phyloP scores from a whole-genome alignment of 257 asterid species.

The Forsythia suspensa region DNA sequence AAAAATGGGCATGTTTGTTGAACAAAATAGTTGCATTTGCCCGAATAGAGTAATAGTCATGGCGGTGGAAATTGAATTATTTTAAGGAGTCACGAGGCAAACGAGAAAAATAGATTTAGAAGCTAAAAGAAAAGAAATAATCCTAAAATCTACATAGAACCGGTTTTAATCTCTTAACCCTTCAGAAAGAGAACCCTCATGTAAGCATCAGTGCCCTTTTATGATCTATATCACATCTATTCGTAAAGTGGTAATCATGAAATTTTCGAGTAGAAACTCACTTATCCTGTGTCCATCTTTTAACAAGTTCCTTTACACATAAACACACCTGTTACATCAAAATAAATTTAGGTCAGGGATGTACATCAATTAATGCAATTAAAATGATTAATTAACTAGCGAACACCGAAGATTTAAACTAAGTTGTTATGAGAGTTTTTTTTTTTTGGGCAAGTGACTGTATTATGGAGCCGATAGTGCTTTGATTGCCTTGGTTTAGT shows the following conservation, averaged over 20 bases:
- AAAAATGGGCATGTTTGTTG: neutral
- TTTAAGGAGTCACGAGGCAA: neutral
- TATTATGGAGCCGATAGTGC: too few relatives aligned
- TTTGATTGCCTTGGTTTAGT: too few relatives aligned
- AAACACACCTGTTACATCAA: too few relatives aligned
- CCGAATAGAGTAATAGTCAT: neutral
- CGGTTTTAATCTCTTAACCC: neutral
- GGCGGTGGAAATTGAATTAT: neutral
- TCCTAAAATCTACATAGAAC: neutral
- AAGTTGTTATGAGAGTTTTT: too few relatives aligned
- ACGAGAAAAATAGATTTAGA: slow-evolving; percentile 7
- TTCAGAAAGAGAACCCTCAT: neutral
- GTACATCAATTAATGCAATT: too few relatives aligned
- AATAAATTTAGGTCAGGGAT: too few relatives aligned
- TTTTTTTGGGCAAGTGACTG: too few relatives aligned
- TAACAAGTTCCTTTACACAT: too few relatives aligned
- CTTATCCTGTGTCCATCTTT: too few relatives aligned
- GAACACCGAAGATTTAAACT: too few relatives aligned
- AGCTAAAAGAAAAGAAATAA: neutral
- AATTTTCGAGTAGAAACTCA: neutral
- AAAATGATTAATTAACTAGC: too few relatives aligned
- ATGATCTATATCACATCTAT: neutral
- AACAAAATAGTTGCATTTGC: neutral
- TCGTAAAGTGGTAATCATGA: neutral
- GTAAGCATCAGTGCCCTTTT: neutral